Evolutionary conservation across 2,329 filamentous ascomycete species (phyloP), one percentile per base, ranked within the genome.

Genomic region (Diplodia sapinea): DNA sequence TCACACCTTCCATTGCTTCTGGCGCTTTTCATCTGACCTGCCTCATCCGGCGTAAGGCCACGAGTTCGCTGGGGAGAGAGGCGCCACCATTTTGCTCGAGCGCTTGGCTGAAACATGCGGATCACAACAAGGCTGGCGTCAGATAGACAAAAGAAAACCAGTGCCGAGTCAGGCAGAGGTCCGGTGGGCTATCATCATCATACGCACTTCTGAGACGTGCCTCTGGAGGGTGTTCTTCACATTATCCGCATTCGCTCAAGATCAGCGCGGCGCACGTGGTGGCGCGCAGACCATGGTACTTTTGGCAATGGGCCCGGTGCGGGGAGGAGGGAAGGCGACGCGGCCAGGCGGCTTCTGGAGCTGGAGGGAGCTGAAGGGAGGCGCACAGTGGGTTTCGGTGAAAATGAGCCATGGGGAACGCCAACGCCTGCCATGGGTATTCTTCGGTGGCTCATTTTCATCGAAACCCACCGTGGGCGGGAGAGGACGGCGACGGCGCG

Each of bases 51-150:
- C 56, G 38, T 56, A n/a, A 56, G 20, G 52, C 52, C 8, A 36
- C 50, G 31, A 6, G 52, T 29, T 36, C 52, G 15, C 6, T 11
- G 50, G 26, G 9, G 11, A 38, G 36, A 38, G 36, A 11, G 11
- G 36, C 43, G 43, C 43, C 50, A 26, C 50, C 50, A 29, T 29
- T 31, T 17, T 36, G 52, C 52, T 31, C 52, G 29, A 47, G 26
- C 26, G n/a, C 57, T 62, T 62, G 57, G 57, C 57, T 62, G 57
- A 62, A 62, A 62, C 57, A 62, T 62, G 57, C 57, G 57, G 40
- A 62, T 62, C 57, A 62, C 57, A 50, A n/a, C 57, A 62, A 49
- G 57, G 57, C 57, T 62, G 57, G 57, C 57, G 40, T 62, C 57
- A 62, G 57, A 62, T 62, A 62, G 57, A 62, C 29, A 43, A 20